These are phyloP conservation scores for Phialophora verrucosa DNA, from an alignment of 2,329 filamentous ascomycete genomes.

Conservation along the genomic window DNA sequence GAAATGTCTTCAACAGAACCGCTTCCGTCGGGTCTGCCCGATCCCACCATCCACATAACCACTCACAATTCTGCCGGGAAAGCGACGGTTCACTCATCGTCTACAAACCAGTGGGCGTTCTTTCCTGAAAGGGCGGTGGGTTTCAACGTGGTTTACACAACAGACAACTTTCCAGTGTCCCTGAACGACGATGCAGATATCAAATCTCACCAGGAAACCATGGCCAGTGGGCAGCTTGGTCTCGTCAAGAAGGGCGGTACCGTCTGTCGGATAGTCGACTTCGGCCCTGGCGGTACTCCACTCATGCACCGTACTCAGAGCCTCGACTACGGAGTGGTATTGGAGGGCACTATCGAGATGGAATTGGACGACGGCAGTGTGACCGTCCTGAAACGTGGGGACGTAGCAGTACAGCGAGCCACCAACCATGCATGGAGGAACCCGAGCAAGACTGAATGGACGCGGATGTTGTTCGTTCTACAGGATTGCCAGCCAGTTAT, in stretches of 20 bases:
- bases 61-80: slow-evolving; percentile 20
- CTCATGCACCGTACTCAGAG: slow-evolving; percentile 61
- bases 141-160: slow-evolving; percentile 22
- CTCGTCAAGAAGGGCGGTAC: slow-evolving; percentile 23
- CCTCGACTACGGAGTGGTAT: slow-evolving; percentile 60
- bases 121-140: slow-evolving; percentile 19
- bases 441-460: slow-evolving; percentile 38
- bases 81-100: slow-evolving; percentile 18
- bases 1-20: slow-evolving; percentile 11
- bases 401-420: slow-evolving; percentile 60
- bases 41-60: slow-evolving; percentile 25
- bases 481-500: slow-evolving; percentile 25
- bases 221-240: slow-evolving; percentile 21
- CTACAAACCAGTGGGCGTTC: slow-evolving; percentile 18
- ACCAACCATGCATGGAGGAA: slow-evolving; percentile 50
- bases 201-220: slow-evolving; percentile 17
- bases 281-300: slow-evolving; percentile 49
- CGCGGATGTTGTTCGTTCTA: slow-evolving; percentile 26
- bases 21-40: slow-evolving; percentile 16
- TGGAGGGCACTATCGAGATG: slow-evolving; percentile 60
- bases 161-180: slow-evolving; percentile 16
- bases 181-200: slow-evolving; percentile 28
- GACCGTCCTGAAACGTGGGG: slow-evolving; percentile 55
- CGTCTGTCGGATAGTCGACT: slow-evolving; percentile 48
- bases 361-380: slow-evolving; percentile 58